Evolutionary conservation across 306 rosid species (phyloP).

Genomic region (Acacia melanoxylon): DNA sequence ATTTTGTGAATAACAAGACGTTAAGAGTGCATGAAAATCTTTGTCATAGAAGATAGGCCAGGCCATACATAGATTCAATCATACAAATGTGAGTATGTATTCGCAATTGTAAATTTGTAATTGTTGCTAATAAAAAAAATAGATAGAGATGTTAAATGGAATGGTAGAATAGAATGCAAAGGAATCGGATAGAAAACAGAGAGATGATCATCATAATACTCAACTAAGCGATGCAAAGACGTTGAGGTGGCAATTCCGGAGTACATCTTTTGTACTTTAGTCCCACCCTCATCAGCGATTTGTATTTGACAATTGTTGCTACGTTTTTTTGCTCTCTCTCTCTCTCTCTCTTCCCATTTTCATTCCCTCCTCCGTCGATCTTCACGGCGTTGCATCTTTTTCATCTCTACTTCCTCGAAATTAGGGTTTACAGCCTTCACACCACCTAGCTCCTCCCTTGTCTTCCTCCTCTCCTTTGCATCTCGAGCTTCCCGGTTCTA

Average conservation of each 20-base stretch:
- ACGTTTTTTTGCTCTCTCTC: not conserved
- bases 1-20: not conserved
- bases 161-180: not conserved
- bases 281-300: conserved; percentile 21
- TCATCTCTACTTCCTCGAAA: conserved; percentile 46
- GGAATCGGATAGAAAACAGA: not conserved
- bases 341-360: not conserved
- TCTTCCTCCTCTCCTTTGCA: conserved; percentile 18
- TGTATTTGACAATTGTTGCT: not conserved
- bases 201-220: not conserved
- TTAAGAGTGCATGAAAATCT: not conserved
- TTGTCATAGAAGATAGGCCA: too few relatives aligned
- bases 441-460: not conserved
- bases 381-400: conserved; percentile 51
- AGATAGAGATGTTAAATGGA: not conserved
- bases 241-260: conserved; percentile 34
- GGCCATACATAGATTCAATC: not conserved
- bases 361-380: conserved; percentile 39
- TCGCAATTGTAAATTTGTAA: too few relatives aligned
- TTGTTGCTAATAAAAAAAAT: too few relatives aligned
- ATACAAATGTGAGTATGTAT: not conserved
- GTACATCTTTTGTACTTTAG: conserved; percentile 32
- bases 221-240: not conserved
- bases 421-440: conserved; percentile 67
- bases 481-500: conserved; percentile 28